Percentiles rank a stretch among this genome's conserved stretches.
Evolutionary conservation across 1,284 basidiomycete species (phyloP).

Genomic region (Lentinula novae-zelandiae): DNA sequence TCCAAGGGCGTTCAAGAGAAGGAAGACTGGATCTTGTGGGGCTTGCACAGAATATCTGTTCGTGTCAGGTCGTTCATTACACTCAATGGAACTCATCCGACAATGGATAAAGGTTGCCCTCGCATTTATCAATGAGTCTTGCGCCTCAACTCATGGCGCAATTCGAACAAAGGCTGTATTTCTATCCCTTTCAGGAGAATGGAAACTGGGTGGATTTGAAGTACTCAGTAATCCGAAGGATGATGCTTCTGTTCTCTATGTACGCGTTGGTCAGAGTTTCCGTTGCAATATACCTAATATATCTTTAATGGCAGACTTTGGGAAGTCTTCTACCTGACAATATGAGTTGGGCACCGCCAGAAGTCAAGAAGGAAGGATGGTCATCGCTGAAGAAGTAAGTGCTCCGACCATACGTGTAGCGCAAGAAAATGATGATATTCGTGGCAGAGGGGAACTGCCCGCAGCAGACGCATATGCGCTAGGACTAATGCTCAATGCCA

Average conservation of each 20-base stretch:
- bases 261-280: conserved; percentile 37
- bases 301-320: conserved; percentile 50
- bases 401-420: neutral
- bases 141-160: conserved; percentile 86
- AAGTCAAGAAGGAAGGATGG: conserved; percentile 92
- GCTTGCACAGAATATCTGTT: conserved; percentile 86
- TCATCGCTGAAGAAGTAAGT: conserved; percentile 77
- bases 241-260: conserved; percentile 74
- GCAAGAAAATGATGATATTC: conserved; percentile 8
- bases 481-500: conserved; percentile 77
- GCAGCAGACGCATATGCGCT: conserved; percentile 84
- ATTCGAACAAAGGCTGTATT: conserved; percentile 81
- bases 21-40: conserved; percentile 94
- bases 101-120: conserved; percentile 67
- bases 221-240: conserved; percentile 81
- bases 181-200: conserved; percentile 90
- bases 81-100: neutral
- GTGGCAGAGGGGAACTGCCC: conserved; percentile 60
- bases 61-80: conserved; percentile 26
- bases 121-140: conserved; percentile 87
- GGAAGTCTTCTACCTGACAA: conserved; percentile 66
- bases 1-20: conserved; percentile 59
- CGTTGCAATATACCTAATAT: conserved; percentile 1
- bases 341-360: conserved; percentile 68
- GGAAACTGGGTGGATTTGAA: conserved; percentile 95